Evolutionary conservation across 2,329 filamentous ascomycete species (phyloP).

Genomic region (Niveomyces coronatus): DNA sequence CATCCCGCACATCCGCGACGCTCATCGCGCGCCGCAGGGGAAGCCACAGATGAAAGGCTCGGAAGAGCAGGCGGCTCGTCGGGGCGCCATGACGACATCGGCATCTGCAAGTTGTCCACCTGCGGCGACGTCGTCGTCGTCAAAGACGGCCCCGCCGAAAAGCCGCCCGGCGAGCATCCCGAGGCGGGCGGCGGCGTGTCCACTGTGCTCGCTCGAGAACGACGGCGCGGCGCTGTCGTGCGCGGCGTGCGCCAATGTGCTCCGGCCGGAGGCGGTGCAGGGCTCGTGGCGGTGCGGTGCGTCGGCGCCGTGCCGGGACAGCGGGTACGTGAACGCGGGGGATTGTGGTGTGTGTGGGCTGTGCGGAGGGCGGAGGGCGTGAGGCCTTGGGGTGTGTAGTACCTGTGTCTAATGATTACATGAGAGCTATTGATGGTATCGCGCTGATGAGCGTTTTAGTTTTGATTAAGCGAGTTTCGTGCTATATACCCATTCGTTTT

Average conservation of each 20-base stretch:
- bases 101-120: neutral
- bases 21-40: neutral
- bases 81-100: neutral
- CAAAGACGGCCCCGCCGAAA: neutral
- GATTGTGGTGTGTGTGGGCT: conserved; percentile 62
- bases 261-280: conserved; percentile 42
- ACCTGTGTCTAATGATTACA: neutral
- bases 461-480: too few relatives aligned
- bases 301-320: conserved; percentile 41
- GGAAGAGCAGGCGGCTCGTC: neutral
- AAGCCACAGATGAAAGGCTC: neutral
- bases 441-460: neutral
- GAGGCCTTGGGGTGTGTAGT: neutral
- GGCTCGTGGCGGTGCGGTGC: conserved; percentile 55
- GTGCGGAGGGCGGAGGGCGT: conserved; percentile 38
- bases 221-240: conserved; percentile 46
- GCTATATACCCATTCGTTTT: too few relatives aligned
- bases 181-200: conserved; percentile 28
- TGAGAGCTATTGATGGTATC: neutral
- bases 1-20: conserved; percentile 2
- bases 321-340: conserved; percentile 54
- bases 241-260: conserved; percentile 58
- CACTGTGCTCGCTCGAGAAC: conserved; percentile 61
- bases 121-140: neutral
- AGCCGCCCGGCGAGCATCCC: neutral